Evolutionary conservation across 1,284 basidiomycete genomes (phyloP), one percentile per base, ranked within the genome.

Genomic region (Cronartium quercuum): DNA sequence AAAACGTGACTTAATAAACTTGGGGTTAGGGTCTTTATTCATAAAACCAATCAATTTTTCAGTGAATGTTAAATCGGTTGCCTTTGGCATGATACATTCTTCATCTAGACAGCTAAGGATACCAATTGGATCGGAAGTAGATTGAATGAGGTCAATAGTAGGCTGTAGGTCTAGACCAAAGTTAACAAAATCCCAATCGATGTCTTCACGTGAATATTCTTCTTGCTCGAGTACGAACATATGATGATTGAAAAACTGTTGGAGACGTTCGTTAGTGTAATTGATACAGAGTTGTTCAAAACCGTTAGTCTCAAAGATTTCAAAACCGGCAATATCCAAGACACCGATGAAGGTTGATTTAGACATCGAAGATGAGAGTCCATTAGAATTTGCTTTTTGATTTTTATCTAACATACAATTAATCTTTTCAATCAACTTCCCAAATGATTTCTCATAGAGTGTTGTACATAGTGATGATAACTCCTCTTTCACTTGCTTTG

Each of bases 161-260:
- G 96, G 95, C 82, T 98, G 96, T 7, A 98, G 85, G 82, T 98
- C 95, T 63, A 98, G 86, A 18, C 95, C 96, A 82, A 99, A 99
- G 84, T 98, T 97, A 83, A 97, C 90, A 81, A 96, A 98, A 81
- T 96, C 90, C 96, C 96, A 99, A 77, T 95, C 89, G 82, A 99
- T 99, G 58, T 90, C 90, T 82, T 99, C 96, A 35, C 96, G 88
- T 13, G 92, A 87, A 83, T 99, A 98, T 83, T 99, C 96, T 81
- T 99, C 95, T 82, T 99, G 96, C 84, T 99, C 96, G 51, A 98
- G 87, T 13, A 97, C 94, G 82, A 99, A 98, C 96, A 98, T 98
- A 83, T 98, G 96, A 82, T 98, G 94, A 81, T 98, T 99, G 87
- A 82, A 82, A 76, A 82, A 82, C 65, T 82, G 73, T 57, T 75